Base-by-base conservation (phyloP, 2,329 filamentous ascomycete species). In the Lecanicillium sp. region DNA sequence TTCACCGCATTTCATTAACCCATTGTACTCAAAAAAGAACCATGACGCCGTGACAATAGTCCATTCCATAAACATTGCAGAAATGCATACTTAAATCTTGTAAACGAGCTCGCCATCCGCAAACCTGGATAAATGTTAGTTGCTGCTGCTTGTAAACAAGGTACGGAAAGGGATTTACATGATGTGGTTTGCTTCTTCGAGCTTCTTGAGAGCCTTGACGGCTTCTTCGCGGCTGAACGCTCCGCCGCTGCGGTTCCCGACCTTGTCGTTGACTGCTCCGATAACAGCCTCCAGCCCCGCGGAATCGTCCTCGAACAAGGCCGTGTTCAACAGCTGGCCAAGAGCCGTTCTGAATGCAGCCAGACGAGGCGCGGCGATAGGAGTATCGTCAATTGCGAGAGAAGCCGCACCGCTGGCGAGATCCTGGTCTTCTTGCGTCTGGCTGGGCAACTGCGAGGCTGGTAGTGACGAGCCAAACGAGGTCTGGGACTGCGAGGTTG, bases 181-280 rank as follows among this genome's bases (percentile, higher is more conserved):
- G 62, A 98, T 83, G 71, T 91, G 84, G 65, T 96, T 96, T 58
- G 77, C 74, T 55, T 87, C 83, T 59, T 88, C 84, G 80, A 98
- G 83, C 62, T 78, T 82, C 66, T 81, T 80, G 49, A 98, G 71
- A 37, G 89, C 90, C 64, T 84, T 79, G 50, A 85, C 70, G 1
- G 86, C 88, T 67, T 98, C 93, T 0, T 71, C 72, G 30, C 76
- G 76, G 21, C 73, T 76, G 67, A 95, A 98, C 30, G 74, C 67
- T 7, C 78, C 77, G 4, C 75, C 76, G 21, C 69, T 62, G 3
- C 67, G 58, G 35, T 67, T 60, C 12, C 78, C 74, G 39, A 95
- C 58, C 57, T 81, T 80, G 4, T 70, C 71, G 63, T 98, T 98
- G 43, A 98, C 86, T 8, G 87, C 87, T 3, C 75, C 76, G 15